Conservation (phyloP, 2,329 filamentous ascomycete genomes). For the Diaporthe australafricana region DNA sequence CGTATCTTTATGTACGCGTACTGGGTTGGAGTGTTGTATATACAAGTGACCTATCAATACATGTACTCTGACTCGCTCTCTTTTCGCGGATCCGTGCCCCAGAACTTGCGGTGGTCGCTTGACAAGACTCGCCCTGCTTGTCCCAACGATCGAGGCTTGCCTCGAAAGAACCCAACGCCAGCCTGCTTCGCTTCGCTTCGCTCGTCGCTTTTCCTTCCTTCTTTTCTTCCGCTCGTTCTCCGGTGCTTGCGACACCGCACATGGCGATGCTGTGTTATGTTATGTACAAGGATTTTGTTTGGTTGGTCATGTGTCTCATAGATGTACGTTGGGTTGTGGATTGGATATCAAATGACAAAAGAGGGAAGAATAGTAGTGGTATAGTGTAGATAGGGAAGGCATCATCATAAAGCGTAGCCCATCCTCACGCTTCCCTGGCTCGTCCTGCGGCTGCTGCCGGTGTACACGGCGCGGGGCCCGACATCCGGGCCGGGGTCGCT, state of each 20-base stretch:
- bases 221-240: not conserved
- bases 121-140: not conserved
- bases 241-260: not conserved
- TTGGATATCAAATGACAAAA: constrained; percentile 14
- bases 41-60: constrained; percentile 19
- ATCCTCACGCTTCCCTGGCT: constrained; percentile 28
- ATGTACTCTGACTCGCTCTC: constrained; percentile 24
- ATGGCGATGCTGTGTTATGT: not conserved
- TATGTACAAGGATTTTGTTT: constrained; percentile 23
- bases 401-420: constrained; percentile 33
- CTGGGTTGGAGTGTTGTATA: constrained; percentile 1
- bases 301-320: constrained; percentile 21
- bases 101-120: not conserved
- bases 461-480: constrained; percentile 48
- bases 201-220: not conserved
- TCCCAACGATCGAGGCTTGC: not conserved
- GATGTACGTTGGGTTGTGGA: not conserved
- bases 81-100: not conserved
- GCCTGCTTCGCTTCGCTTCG: not conserved
- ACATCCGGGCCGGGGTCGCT: constrained; percentile 67
- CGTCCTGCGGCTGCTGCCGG: not conserved
- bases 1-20: not conserved
- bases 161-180: not conserved
- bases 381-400: not conserved
- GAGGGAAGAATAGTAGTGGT: constrained; percentile 7